These are phyloP conservation scores for Malassezia equina DNA, from an alignment of 1,284 basidiomycete species.

Conservation along the genomic window DNA sequence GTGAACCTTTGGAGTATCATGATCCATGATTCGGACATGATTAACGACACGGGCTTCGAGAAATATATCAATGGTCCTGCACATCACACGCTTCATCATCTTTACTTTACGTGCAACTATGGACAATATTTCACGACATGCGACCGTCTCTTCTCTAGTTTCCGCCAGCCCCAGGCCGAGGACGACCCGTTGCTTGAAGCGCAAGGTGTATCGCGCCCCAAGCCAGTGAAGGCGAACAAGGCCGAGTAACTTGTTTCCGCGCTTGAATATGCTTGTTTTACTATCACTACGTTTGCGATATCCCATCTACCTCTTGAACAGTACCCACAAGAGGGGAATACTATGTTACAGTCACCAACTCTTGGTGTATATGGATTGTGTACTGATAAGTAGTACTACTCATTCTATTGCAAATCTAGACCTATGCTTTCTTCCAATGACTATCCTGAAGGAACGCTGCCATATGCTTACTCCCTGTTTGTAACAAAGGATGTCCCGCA, in stretches of 20 bases:
- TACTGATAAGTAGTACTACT: background rate
- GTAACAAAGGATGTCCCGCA: conserved; percentile 87
- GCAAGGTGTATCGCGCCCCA: background rate
- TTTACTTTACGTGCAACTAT: conserved; percentile 89
- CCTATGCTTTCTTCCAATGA: conserved; percentile 24
- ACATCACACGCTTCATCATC: conserved; percentile 90
- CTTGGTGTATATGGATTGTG: background rate
- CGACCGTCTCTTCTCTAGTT: conserved; percentile 71
- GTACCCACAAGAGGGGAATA: background rate
- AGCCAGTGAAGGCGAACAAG: background rate
- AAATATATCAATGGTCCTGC: conserved; percentile 90
- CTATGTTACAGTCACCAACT: background rate
- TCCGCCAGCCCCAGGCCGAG: conserved; percentile 69
- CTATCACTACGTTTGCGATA: background rate
- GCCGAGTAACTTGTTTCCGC: background rate
- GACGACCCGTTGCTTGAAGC: conserved; percentile 74
- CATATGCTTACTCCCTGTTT: conserved; percentile 95
- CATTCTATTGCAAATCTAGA: background rate
- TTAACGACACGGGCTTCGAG: conserved; percentile 81
- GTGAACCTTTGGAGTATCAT: conserved; percentile 46
- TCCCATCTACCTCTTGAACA: background rate
- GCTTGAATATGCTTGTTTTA: background rate
- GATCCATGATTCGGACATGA: conserved; percentile 99
- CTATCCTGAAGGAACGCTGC: conserved; percentile 79
- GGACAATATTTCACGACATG: conserved; percentile 93